phyloP scores from a whole-genome alignment of 2,329 filamentous ascomycete genomes.

The Colletotrichum echinochloae region DNA sequence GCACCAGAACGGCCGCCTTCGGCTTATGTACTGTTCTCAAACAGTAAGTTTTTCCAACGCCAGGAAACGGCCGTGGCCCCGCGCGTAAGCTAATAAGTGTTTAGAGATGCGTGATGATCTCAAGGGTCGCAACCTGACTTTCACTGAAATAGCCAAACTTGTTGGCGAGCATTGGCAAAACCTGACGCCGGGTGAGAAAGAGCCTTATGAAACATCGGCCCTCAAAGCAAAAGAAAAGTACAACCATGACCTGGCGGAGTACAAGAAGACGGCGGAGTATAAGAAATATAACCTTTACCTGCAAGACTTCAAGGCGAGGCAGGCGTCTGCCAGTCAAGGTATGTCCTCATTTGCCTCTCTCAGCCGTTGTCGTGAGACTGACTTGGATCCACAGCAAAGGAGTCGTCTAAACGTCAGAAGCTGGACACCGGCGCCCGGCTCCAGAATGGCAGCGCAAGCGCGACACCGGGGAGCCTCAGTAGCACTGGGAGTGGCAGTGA shows the following conservation, averaged over 20 bases:
- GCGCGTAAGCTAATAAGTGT: conserved; percentile 10
- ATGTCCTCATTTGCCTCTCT: conserved; percentile 43
- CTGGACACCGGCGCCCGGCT: conserved; percentile 53
- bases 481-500: conserved; percentile 62
- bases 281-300: conserved; percentile 78
- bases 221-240: conserved; percentile 81
- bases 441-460: conserved; percentile 55
- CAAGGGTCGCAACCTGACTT: conserved; percentile 80
- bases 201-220: conserved; percentile 78
- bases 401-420: conserved; percentile 63
- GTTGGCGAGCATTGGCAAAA: conserved; percentile 87
- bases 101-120: conserved; percentile 81
- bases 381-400: conserved; percentile 55
- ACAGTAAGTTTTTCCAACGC: conserved; percentile 67
- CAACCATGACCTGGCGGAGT: conserved; percentile 76
- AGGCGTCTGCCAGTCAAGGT: conserved; percentile 70
- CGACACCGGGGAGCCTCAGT: conserved; percentile 52
- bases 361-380: neutral
- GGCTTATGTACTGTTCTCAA: conserved; percentile 88
- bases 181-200: conserved; percentile 73
- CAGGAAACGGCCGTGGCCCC: neutral
- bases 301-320: conserved; percentile 81
- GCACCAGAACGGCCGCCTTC: conserved; percentile 84
- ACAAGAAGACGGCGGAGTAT: conserved; percentile 81
- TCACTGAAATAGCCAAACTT: conserved; percentile 85